Base-by-base conservation (phyloP, 352 stramenopile genomes). In the Globisporangium emineosum region DNA sequence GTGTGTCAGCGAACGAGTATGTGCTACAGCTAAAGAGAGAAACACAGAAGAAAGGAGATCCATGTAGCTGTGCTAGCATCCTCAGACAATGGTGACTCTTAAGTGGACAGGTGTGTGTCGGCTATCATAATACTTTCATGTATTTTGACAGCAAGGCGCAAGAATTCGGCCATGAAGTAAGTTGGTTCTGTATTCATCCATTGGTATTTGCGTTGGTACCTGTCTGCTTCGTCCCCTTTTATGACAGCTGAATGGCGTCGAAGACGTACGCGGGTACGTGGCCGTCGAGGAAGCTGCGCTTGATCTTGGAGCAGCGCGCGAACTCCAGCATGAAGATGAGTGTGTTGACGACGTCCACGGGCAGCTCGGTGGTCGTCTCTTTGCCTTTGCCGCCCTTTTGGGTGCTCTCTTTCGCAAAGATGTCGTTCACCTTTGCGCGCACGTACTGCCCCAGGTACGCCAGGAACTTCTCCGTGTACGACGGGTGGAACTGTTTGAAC, bases 401-500 rank as follows among this genome's bases (percentile, higher is more conserved):
- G 23, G 1, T 47, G 40, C 40, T 47, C 7, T 90, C 80, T 29
- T 82, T 72, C 9, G 78, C 63, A 32, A 93, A 90, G 65, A 91
- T 81, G 53, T 94, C 88, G 56, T 92, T 93, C 35, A 93, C 83
- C 66, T 91, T 96, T 12, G 92, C 84, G 32, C 91, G 89, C 50
- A 98, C 89, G 66, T 92, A 98, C 74, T 98, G 94, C 7, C 92
- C 91, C 63, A 98, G 67, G 62, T 97, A 98, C 23, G 87, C 81
- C 17, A 98, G 75, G 59, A 98, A 96, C 57, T 94, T 91, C 60
- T 96, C 82, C n/a, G 88, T 93, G 75, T 97, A 98, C 27, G 89
- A 96, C 58, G 91, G 90, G 71, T 98, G 94, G 71, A 98, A 98
- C 73, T 98, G 94, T 72, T 97, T 97, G 59, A 98, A 85, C 40